phyloP scores from a whole-genome alignment of 805 yeast species.

The Ogataea populi-albae region DNA sequence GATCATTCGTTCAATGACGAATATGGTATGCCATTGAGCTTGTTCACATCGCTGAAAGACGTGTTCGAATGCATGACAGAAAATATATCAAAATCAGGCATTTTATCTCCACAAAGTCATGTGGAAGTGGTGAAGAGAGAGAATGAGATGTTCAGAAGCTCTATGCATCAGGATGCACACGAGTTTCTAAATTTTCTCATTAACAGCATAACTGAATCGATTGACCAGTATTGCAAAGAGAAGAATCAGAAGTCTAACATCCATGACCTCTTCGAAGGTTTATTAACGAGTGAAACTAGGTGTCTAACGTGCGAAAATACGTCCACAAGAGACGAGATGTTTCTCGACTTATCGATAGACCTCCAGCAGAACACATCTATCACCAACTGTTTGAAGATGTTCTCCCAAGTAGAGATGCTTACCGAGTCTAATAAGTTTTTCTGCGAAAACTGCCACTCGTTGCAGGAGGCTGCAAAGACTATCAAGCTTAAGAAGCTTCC shows the following conservation, averaged over 20 bases:
- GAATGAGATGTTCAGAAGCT: constrained; percentile 79
- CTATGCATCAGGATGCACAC: constrained; percentile 98
- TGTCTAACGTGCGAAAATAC: constrained; percentile 86
- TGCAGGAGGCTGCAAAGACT: constrained; percentile 91
- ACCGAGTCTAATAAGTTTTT: constrained; percentile 87
- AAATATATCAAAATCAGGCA: constrained; percentile 65
- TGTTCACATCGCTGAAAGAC: constrained; percentile 75
- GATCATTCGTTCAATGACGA: constrained; percentile 60
- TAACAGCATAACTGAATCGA: constrained; percentile 61
- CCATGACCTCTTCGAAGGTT: constrained; percentile 77
- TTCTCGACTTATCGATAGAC: constrained; percentile 84
- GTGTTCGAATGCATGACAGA: constrained; percentile 81
- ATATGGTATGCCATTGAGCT: constrained; percentile 47
- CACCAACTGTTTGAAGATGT: constrained; percentile 75
- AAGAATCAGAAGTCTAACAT: constrained; percentile 28
- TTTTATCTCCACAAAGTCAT: constrained; percentile 76
- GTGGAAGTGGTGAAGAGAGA: constrained; percentile 75
- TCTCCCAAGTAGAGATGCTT: constrained; percentile 81
- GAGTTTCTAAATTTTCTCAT: constrained; percentile 87
- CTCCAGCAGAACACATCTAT: constrained; percentile 71
- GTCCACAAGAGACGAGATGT: constrained; percentile 79
- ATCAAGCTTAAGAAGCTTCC: constrained; percentile 80
- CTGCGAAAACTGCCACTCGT: constrained; percentile 84
- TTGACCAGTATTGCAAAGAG: constrained; percentile 32
- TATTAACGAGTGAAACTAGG: constrained; percentile 79